Evolutionary conservation across 345 rosid genomes (phyloP).

Genomic region (Geranium rotundifolium): DNA sequence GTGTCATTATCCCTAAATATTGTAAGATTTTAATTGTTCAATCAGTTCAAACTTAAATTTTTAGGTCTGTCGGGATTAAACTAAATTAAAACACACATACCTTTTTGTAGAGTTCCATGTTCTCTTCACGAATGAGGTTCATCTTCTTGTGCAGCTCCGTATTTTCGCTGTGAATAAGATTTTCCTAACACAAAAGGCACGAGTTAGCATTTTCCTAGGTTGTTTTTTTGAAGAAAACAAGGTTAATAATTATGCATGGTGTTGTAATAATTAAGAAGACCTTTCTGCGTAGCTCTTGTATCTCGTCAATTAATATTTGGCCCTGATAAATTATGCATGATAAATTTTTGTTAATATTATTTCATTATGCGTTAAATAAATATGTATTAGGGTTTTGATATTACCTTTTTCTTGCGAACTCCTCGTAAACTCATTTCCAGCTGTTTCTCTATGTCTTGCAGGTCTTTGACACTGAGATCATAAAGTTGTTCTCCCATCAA

Average conservation of each 20-base stretch:
- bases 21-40: too few relatives aligned
- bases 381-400: conserved; percentile 1
- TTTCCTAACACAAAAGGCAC: background rate
- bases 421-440: conserved; percentile 55
- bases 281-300: conserved; percentile 45
- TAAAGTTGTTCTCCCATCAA: conserved; percentile 67
- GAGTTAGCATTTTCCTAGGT: background rate
- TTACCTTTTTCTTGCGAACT: conserved; percentile 59
- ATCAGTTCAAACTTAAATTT: too few relatives aligned
- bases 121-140: background rate
- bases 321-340: too few relatives aligned
- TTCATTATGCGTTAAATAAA: too few relatives aligned
- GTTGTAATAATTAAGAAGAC: conserved; percentile 5
- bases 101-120: conserved; percentile 1
- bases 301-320: conserved; percentile 34
- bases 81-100: background rate
- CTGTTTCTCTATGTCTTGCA: conserved; percentile 49
- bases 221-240: too few relatives aligned
- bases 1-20: too few relatives aligned
- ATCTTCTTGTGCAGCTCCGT: conserved; percentile 7
- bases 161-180: conserved; percentile 1
- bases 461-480: conserved; percentile 44
- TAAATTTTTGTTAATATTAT: too few relatives aligned
- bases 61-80: background rate
- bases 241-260: background rate